Evolutionary conservation across 2,329 filamentous ascomycete species (phyloP).

Genomic region (Lachnellula arida): DNA sequence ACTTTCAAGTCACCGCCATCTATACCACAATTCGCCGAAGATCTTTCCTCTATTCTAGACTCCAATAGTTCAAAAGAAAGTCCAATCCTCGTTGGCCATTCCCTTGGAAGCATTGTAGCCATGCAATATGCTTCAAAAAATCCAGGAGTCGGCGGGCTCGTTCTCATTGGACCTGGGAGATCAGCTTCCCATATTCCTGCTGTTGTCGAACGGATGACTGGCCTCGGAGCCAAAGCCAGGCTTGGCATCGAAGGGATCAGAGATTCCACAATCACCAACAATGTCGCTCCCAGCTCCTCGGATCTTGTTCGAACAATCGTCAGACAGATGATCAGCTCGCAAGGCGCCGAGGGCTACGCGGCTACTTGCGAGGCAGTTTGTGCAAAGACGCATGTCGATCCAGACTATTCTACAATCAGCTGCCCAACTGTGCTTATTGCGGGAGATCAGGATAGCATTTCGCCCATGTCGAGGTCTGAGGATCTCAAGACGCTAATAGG

Average conservation of each 20-base stretch:
- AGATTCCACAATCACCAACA: conserved; percentile 27
- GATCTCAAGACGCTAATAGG: conserved; percentile 28
- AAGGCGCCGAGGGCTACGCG: conserved; percentile 32
- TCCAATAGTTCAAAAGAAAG: conserved; percentile 1
- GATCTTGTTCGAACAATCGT: conserved; percentile 24
- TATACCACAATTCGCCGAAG: conserved; percentile 14
- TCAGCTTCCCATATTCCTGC: conserved; percentile 29
- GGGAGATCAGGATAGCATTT: conserved; percentile 32
- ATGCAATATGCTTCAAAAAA: conserved; percentile 34
- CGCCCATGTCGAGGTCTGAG: conserved; percentile 25
- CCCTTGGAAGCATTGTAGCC: conserved; percentile 34
- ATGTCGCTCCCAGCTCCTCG: conserved; percentile 27
- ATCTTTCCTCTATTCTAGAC: conserved; percentile 12
- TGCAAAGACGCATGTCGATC: conserved; percentile 29
- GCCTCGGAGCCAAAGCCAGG: conserved; percentile 26
- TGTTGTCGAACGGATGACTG: conserved; percentile 31
- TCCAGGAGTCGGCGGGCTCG: conserved; percentile 27
- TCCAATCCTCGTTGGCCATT: conserved; percentile 33
- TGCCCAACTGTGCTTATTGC: conserved; percentile 31
- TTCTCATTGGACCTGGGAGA: conserved; percentile 32
- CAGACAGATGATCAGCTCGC: conserved; percentile 29
- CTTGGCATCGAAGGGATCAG: conserved; percentile 28
- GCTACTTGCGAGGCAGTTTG: conserved; percentile 31
- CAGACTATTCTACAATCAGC: conserved; percentile 30
- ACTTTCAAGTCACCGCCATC: conserved; percentile 15